phyloP scores from a whole-genome alignment of 177 flowering plant species.

The Telopea speciosissima region DNA sequence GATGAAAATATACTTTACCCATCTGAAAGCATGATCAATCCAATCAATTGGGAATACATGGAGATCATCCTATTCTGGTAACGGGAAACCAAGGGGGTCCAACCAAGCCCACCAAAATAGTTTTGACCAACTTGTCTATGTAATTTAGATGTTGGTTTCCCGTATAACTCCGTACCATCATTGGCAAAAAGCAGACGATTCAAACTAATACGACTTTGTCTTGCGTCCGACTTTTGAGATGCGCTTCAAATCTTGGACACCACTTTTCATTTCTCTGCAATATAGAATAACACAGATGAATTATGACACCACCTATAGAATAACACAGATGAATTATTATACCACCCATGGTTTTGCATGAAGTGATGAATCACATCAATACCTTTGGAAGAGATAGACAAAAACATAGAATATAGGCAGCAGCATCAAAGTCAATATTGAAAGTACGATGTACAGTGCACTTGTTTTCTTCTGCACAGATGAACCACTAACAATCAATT shows the following conservation, averaged over 20 bases:
- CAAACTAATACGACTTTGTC: conserved; percentile 53
- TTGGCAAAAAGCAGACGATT: conserved; percentile 7
- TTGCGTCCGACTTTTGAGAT: conserved; percentile 42
- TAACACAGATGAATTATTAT: too few species aligned
- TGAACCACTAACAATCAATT: neutral
- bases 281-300: neutral
- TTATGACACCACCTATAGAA: neutral
- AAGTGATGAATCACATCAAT: conserved; percentile 6
- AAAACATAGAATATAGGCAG: conserved; percentile 80
- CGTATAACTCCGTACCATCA: neutral
- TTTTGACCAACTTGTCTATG: neutral
- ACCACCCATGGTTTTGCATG: neutral
- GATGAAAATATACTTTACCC: neutral
- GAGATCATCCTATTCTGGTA: neutral
- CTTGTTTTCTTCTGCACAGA: conserved; percentile 71
- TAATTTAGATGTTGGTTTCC: too few species aligned
- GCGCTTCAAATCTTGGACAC: conserved; percentile 56
- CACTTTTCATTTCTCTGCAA: conserved; percentile 46
- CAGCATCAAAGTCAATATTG: conserved; percentile 76
- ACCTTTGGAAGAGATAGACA: conserved; percentile 79
- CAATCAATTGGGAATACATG: neutral
- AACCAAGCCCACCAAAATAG: neutral
- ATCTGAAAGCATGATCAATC: neutral
- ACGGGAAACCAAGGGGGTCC: neutral
- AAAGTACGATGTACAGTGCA: conserved; percentile 57